Percentiles rank a stretch among this genome's conserved stretches.
Conservation (phyloP, 768 basidiomycete species). For the Rhizopogon sp. region DNA sequence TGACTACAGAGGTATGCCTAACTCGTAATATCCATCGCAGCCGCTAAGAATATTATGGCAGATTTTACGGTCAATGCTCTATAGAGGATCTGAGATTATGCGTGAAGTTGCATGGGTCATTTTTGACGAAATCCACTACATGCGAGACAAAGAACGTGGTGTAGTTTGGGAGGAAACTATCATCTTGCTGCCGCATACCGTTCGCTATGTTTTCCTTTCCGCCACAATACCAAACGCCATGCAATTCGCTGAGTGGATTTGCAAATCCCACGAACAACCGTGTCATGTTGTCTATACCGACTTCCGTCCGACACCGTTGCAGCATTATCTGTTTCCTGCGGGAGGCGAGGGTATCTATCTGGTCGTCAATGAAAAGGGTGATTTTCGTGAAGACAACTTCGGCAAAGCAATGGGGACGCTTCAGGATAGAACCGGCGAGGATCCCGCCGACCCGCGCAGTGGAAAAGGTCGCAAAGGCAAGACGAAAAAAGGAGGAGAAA, state of each 20-base stretch:
- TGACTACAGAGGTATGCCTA: slow-evolving; percentile 90
- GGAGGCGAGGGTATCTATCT: slow-evolving; percentile 97
- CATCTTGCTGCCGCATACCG: slow-evolving; percentile 92
- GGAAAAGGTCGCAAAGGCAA: slow-evolving; percentile 92
- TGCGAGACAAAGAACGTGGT: slow-evolving; percentile 98
- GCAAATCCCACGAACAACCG: slow-evolving; percentile 93
- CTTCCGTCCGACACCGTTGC: slow-evolving; percentile 95
- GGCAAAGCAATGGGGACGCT: slow-evolving; percentile 96
- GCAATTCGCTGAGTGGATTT: slow-evolving; percentile 99
- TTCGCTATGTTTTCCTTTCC: slow-evolving; percentile 97
- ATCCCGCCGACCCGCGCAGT: slow-evolving; percentile 80
- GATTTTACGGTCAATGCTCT: slow-evolving; percentile 98
- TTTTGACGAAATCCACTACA: slow-evolving; percentile 99
- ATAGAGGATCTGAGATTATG: slow-evolving; percentile 98
- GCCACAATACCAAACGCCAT: slow-evolving; percentile 99
- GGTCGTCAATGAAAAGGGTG: slow-evolving; percentile 98
- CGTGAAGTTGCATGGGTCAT: slow-evolving; percentile 99
- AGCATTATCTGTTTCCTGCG: slow-evolving; percentile 96
- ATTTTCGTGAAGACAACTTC: slow-evolving; percentile 97
- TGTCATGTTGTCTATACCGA: slow-evolving; percentile 99
- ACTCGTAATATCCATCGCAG: neutral
- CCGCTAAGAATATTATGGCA: slow-evolving; percentile 23
- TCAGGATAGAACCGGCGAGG: slow-evolving; percentile 79
- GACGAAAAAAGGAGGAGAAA: slow-evolving; percentile 87
- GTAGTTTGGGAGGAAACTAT: slow-evolving; percentile 99